Base-by-base conservation (phyloP, 352 stramenopile species). In the Phytopythium delawarense region DNA sequence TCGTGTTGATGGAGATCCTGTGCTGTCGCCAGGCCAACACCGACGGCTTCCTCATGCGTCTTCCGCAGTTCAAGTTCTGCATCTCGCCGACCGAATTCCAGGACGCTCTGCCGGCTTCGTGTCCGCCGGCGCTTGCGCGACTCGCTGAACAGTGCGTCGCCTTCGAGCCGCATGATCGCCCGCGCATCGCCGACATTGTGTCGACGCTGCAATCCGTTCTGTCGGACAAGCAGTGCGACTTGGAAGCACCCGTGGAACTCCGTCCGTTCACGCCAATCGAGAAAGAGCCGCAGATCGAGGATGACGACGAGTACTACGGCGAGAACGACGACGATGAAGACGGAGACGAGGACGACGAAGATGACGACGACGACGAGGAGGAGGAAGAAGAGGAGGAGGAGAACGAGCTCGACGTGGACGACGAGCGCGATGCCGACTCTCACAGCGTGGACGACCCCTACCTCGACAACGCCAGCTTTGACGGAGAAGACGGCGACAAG, bases 1-100 rank as follows among this genome's bases (percentile, higher is more conserved):
- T 95, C 50, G 85, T 95, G 64, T 71, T 95, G n/a, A 94, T 95
- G 79, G 87, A 95, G 67, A 75, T 94, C 56, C 59, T 94, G 28
- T 95, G 87, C 71, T 92, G 87, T 46, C 87, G 84, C 53, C 70
- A 87, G 25, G 83, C 78, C 48, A 95, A 92, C 69, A 67, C 81
- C 2, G 83, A 95, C 59, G 81, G 76, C 15, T 95, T 95, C 54
- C 60, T 95, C 30, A 73, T 86, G 84, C 87, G 87, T 40, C 67
- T 94, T 15, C 87, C 87, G n/a, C 82, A 92, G 64, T 75, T 78
- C 66, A 95, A 95, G 62, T 95, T 95, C 65, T 70, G 76, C 32
- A 70, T 94, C 37, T 66, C 71, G 44, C 21, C 69, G 35, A 58
- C 81, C 15, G 81, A 95, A 69, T 95, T 95, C 66, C 79, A 66